phyloP scores from a whole-genome alignment of 2,329 filamentous ascomycete genomes.

The Scleromitrula shiraiana region DNA sequence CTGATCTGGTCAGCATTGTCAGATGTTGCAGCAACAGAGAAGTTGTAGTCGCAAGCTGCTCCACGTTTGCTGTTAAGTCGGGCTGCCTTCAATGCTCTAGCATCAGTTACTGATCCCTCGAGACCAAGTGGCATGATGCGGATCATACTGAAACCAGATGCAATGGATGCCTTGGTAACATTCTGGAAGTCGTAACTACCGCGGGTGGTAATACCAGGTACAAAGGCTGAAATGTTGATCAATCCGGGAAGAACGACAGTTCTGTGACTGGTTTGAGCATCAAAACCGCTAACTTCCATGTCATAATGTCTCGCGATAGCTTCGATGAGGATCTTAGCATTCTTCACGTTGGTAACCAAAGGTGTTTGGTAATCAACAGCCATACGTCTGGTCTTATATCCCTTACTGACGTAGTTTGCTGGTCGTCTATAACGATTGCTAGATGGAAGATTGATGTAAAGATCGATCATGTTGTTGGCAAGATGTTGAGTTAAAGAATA shows the following conservation, averaged over 20 bases:
- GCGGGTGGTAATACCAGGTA: slow-evolving; percentile 60
- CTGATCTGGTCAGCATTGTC: slow-evolving; percentile 68
- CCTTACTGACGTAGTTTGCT: slow-evolving; percentile 97
- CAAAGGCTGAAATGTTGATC: slow-evolving; percentile 73
- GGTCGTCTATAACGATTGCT: slow-evolving; percentile 95
- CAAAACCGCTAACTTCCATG: slow-evolving; percentile 71
- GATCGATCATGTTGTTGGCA: slow-evolving; percentile 88
- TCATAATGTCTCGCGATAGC: slow-evolving; percentile 86
- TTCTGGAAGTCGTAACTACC: slow-evolving; percentile 60
- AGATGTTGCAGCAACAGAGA: slow-evolving; percentile 67
- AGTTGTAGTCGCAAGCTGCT: slow-evolving; percentile 70
- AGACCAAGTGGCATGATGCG: slow-evolving; percentile 70
- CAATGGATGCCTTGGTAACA: slow-evolving; percentile 66
- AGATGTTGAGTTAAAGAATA: slow-evolving; percentile 96
- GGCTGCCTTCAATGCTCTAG: slow-evolving; percentile 60
- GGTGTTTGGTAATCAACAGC: slow-evolving; percentile 93
- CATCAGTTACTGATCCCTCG: slow-evolving; percentile 65
- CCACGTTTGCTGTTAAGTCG: slow-evolving; percentile 62
- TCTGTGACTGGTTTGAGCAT: slow-evolving; percentile 86
- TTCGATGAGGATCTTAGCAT: slow-evolving; percentile 94
- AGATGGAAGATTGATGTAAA: slow-evolving; percentile 99
- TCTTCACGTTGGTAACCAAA: slow-evolving; percentile 97
- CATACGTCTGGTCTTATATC: slow-evolving; percentile 94
- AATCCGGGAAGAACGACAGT: slow-evolving; percentile 66
- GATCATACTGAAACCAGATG: slow-evolving; percentile 72